Evolutionary conservation across 1,284 basidiomycete genomes (phyloP), one percentile per base, ranked within the genome.

Genomic region (Irpex sp.): DNA sequence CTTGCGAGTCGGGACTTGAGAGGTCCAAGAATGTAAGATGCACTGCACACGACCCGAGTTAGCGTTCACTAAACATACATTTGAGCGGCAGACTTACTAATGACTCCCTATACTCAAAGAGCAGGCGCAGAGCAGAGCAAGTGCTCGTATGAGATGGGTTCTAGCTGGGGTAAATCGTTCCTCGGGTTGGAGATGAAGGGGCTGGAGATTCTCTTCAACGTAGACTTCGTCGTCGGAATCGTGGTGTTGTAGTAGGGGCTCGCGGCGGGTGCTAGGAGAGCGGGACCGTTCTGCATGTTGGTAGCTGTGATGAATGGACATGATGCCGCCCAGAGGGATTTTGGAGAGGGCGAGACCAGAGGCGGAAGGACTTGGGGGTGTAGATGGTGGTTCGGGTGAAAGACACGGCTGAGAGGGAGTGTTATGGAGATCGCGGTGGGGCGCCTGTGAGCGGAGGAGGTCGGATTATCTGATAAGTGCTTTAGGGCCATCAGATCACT

Each of bases 81-180:
- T 58, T 19, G 49, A 56, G 31, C 51, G 44, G 61, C 57, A 15
- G 59, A 76, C 85, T 64, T 69, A 91, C 89, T 91, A 93, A 71
- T 92, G 90, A 66, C 85, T 86, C 26, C 90, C 91, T 51, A 92
- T 78, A 66, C 88, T 90, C 68, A 93, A 74, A 52, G 85, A 86
- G 71, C 91, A 92, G 26, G 89, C 89, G 66, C 89, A 91, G 1
- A 91, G 71, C 5, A 93, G 78, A 6, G 91, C 91, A 26, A 91
- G 69, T 1, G 76, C 71, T 52, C 88, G 79, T 26, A 90, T 77
- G 65, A 85, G 73, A 58, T 80, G 79, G 2, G 81, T 81, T 65
- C 80, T 64, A 0, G 66, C 59, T 1, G 72, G 73, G 5, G 72
- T 68, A 1, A 69, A 65, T 5, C 26, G 62, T 7, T 62, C 56